Evolutionary conservation across 495 filamentous ascomycete species (phyloP), one percentile per base, ranked within the genome.

Genomic region (Penicillium turbatum): DNA sequence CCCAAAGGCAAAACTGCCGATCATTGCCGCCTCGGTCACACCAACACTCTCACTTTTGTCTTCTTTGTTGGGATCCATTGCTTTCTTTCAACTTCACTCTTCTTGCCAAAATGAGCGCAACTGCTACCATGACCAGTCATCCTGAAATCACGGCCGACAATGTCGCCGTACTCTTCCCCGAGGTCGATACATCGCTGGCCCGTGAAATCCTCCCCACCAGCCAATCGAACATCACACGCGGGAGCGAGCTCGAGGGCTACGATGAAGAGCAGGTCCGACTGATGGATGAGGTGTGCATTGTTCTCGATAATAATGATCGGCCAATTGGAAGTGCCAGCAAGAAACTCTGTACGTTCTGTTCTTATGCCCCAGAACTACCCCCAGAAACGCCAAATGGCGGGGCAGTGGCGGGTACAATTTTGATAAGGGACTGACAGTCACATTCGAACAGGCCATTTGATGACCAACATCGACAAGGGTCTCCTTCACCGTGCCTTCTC

Each of bases 251-350:
- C n/a, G 70, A 74, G 38, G 93, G 93, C 40, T 95, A 97, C 78
- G 92, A 99, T 75, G 93, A 89, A 65, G 92, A 97, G 70, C 93
- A 99, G 71, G 92, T 96, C 55, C 86, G 92, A 26, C 73, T 99
- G 60, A 99, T 99, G 93, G 95, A 99, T 55, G 93, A 99, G 73
- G 88, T 99, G 7, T 99, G 93, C 78, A 99, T 99, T 65, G 93
- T 99, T 13, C 69, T 90, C 41, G 93, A 97, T 65, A 85, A 93
- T 55, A 79, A 97, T 62, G 93, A 99, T 68, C 80, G 81, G 47
- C 95, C 93, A 3, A 96, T 99, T 68, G 93, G 95, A 40, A 96
- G 89, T 54, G 92, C 89, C 34, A 96, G 90, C 82, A 99, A 99
- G 83, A 99, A 97, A 80, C 79, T 88, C 52, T 99, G 93, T 96